A percentile compares a stretch with the other conserved stretches of the same genome.
These are phyloP conservation scores for Apium graveolens DNA, from an alignment of 129 eudicot genomes.

Conservation along the genomic window DNA sequence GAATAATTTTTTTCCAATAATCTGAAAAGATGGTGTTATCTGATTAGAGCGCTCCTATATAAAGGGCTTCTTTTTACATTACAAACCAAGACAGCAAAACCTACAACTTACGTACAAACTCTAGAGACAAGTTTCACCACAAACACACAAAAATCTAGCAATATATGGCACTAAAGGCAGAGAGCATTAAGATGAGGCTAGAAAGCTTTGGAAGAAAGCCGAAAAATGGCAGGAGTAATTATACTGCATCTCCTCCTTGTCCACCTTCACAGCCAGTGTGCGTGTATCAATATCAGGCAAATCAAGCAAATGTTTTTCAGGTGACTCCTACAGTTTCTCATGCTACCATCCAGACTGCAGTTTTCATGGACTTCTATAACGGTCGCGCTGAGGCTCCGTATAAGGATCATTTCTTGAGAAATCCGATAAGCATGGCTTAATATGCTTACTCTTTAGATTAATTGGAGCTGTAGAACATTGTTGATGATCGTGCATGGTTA, in stretches of 20 bases:
- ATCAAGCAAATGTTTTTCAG: conserved; percentile 3
- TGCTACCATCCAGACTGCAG: neutral
- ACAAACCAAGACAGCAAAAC: neutral
- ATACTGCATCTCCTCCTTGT: neutral
- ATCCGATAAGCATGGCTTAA: conserved; percentile 9
- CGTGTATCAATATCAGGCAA: neutral
- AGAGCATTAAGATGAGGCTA: neutral
- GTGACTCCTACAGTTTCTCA: neutral
- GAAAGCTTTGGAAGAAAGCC: neutral
- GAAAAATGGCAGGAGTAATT: neutral
- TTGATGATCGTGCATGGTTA: neutral
- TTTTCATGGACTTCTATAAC: neutral
- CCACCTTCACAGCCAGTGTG: neutral
- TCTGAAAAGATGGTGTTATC: neutral
- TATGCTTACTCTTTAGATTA: neutral
- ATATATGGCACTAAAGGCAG: neutral
- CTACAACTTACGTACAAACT: neutral
- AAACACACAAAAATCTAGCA: neutral
- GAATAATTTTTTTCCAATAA: neutral
- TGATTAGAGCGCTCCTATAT: neutral
- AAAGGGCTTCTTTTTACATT: neutral
- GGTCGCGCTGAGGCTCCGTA: neutral
- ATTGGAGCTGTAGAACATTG: neutral
- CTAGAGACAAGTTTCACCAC: neutral
- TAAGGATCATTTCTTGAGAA: neutral